Evolutionary conservation across 805 yeast genomes (phyloP), one percentile per base, ranked within the genome.

Genomic region (Candida coleopterorum): DNA sequence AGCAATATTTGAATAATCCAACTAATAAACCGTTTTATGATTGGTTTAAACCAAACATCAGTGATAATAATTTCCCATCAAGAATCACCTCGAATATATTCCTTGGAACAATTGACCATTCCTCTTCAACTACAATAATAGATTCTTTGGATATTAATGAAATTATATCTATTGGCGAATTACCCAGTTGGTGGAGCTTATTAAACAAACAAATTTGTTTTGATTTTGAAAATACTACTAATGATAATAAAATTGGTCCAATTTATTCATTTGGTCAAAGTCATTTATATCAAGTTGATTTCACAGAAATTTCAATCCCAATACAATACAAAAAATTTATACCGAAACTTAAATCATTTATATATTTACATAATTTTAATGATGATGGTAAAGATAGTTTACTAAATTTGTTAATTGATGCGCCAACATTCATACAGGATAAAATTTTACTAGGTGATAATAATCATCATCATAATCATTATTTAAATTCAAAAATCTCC

Each of bases 381-480:
- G 70, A 64, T 38, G 69, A 64, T 44, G 70, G 70, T 4, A 56
- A 50, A 35, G 68, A 62, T 44, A 52, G 62, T 14, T 44, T 64
- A 9, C 39, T 48, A 10, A 56, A 55, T 10, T 45, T 63, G 20
- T 46, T 64, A 22, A 42, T 48, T 6, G 50, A 51, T 16, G 49
- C 63, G 26, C 69, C 68, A 1, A 46, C 41, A 9, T 44, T 43
- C 12, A 47, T 64, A 18, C 68, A 58, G 39, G 40, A 47, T n/a
- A 57, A 55, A 27, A 32, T 58, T 17, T 37, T 56, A 15, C 41
- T 60, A 18, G 49, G 46, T 9, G 39, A 18, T 48, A 18, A 57
- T 58, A 6, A 34, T 38, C 8, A 34, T 35, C 8, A n/a, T n/a
- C 15, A 33, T 15, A 25, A 29, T 20, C 6, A 6, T 20, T 20